Percentiles rank a stretch among this genome's conserved stretches.
These are phyloP conservation scores for Floccularia luteovirens DNA, from an alignment of 768 basidiomycete genomes.

Conservation along the genomic window DNA sequence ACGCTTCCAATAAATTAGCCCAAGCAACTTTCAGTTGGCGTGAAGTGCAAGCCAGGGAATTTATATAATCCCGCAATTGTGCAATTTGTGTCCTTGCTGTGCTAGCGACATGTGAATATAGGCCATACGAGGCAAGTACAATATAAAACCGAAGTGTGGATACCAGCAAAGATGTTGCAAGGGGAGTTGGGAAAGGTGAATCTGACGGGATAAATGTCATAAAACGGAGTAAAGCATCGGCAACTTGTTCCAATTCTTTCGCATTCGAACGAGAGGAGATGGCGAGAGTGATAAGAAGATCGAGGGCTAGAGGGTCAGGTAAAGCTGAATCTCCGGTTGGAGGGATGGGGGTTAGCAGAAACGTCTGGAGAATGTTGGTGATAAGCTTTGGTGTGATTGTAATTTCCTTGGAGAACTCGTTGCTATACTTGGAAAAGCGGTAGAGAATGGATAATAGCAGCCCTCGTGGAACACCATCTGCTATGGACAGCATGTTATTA, in stretches of 20 bases:
- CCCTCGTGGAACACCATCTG: conserved; percentile 39
- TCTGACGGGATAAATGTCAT: conserved; percentile 45
- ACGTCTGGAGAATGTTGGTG: conserved; percentile 40
- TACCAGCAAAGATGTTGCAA: conserved; percentile 41
- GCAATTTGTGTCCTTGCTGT: conserved; percentile 53
- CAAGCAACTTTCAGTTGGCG: conserved; percentile 38
- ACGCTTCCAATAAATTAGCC: conserved; percentile 53
- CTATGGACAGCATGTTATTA: conserved; percentile 26
- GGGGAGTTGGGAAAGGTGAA: conserved; percentile 30
- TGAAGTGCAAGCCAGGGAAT: conserved; percentile 28
- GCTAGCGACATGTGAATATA: conserved; percentile 63
- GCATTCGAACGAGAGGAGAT: conserved; percentile 67
- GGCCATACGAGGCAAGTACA: conserved; percentile 67
- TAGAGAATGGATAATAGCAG: conserved; percentile 51
- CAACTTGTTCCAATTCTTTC: conserved; percentile 38
- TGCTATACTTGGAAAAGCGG: conserved; percentile 55
- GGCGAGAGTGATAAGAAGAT: conserved; percentile 50
- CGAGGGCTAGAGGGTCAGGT: conserved; percentile 45
- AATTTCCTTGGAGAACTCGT: conserved; percentile 42
- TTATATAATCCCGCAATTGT: conserved; percentile 38
- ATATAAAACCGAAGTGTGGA: conserved; percentile 59
- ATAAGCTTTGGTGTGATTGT: conserved; percentile 45
- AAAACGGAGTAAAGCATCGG: conserved; percentile 70
- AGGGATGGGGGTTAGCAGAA: conserved; percentile 48
- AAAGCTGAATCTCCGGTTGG: conserved; percentile 21